Evolutionary conservation across 2,329 filamentous ascomycete species (phyloP).

Genomic region (Verticillium klebahnii): DNA sequence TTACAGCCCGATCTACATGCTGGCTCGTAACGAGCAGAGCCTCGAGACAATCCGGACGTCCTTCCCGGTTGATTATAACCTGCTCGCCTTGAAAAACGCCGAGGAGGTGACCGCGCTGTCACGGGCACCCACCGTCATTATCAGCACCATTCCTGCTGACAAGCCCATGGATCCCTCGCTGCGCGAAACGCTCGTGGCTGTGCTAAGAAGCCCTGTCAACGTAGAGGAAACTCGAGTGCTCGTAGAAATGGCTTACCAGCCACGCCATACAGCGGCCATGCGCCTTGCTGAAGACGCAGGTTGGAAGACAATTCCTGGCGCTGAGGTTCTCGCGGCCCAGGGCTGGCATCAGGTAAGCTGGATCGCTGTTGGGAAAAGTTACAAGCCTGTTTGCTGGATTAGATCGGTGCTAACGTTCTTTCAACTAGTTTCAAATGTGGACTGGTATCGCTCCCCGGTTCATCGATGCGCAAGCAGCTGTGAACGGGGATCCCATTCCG

Average conservation of each 20-base stretch:
- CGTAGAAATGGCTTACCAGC: slow-evolving; percentile 96
- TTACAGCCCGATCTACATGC: slow-evolving; percentile 80
- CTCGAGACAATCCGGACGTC: slow-evolving; percentile 61
- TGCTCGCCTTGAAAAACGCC: slow-evolving; percentile 38
- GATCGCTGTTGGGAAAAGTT: no score
- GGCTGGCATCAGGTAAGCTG: slow-evolving; percentile 75
- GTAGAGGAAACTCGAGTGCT: slow-evolving; percentile 52
- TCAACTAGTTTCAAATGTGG: slow-evolving; percentile 70
- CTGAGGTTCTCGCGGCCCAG: slow-evolving; percentile 87
- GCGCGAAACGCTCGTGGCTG: slow-evolving; percentile 55
- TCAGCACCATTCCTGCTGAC: slow-evolving; percentile 90
- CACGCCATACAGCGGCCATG: slow-evolving; percentile 78
- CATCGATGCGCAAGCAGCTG: slow-evolving; percentile 59
- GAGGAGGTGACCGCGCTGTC: not conserved
- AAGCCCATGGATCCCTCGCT: slow-evolving; percentile 71
- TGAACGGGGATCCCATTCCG: slow-evolving; percentile 34
- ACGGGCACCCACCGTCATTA: slow-evolving; percentile 62
- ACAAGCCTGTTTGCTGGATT: no score
- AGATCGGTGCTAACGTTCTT: slow-evolving; percentile 15
- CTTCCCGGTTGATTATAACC: slow-evolving; percentile 70
- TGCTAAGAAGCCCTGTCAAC: slow-evolving; percentile 39
- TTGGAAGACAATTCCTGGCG: slow-evolving; percentile 80
- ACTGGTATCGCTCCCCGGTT: slow-evolving; percentile 75
- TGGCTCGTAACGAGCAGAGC: slow-evolving; percentile 70
- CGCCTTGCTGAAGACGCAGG: slow-evolving; percentile 70